A percentile compares a stretch with the other conserved stretches of the same genome.
phyloP scores from a whole-genome alignment of 345 rosid species.

The Cardiospermum halicacabum region DNA sequence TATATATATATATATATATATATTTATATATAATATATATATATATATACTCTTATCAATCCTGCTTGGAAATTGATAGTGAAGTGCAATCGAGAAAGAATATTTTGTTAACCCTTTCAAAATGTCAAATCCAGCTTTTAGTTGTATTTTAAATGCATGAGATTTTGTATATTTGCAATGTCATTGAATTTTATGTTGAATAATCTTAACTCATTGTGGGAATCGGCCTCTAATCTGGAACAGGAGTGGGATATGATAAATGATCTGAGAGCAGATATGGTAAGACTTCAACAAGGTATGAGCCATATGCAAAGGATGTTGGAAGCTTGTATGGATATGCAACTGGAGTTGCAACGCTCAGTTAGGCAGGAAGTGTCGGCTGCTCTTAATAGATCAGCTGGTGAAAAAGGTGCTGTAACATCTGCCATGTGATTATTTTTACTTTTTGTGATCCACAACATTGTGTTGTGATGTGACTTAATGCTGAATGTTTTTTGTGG shows the following conservation, averaged over 20 bases:
- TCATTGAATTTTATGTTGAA: neutral
- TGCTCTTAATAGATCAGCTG: constrained; percentile 73
- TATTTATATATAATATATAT: too few relatives aligned
- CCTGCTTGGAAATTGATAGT: too few relatives aligned
- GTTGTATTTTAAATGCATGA: neutral
- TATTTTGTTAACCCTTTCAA: too few relatives aligned
- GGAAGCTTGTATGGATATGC: constrained; percentile 99
- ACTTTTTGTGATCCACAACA: neutral
- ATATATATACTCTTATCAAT: too few relatives aligned
- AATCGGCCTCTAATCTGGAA: constrained; percentile 19
- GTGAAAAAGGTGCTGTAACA: constrained; percentile 53
- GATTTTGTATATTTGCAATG: neutral
- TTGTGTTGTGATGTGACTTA: neutral
- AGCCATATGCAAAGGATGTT: constrained; percentile 98
- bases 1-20: too few relatives aligned
- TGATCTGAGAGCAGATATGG: constrained; percentile 90
- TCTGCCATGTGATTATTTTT: neutral
- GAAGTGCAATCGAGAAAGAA: too few relatives aligned
- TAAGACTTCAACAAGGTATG: constrained; percentile 96
- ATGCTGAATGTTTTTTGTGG: neutral
- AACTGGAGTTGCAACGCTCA: constrained; percentile 93
- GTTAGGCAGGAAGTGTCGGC: constrained; percentile 99
- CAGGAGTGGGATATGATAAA: constrained; percentile 97
- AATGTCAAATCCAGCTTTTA: neutral
- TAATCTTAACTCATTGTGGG: constrained; percentile 13